A percentile compares a stretch with the other conserved stretches of the same genome.
These are phyloP conservation scores for Penicillium brasilianum DNA, from an alignment of 2,329 filamentous ascomycete species.

Conservation along the genomic window DNA sequence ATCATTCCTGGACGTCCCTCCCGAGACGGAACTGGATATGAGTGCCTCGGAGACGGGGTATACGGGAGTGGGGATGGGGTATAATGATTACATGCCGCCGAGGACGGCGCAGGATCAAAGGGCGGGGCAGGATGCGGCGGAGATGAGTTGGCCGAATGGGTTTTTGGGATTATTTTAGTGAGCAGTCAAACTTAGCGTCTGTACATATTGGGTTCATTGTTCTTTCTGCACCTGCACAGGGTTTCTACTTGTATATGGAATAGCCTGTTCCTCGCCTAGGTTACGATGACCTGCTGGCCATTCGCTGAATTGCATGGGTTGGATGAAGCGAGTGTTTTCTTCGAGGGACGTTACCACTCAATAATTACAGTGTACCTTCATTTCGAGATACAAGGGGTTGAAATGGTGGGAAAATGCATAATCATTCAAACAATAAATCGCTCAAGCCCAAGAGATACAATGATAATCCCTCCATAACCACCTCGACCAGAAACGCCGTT, in stretches of 20 bases:
- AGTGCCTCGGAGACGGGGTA: not conserved
- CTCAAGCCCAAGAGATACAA: constrained; percentile 9
- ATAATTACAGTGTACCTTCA: not conserved
- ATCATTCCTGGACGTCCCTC: constrained; percentile 23
- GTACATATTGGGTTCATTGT: not conserved
- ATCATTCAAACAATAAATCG: constrained; percentile 13
- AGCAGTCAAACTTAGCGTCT: not conserved
- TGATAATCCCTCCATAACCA: not conserved
- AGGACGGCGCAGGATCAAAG: constrained; percentile 8
- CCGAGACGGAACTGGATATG: not conserved
- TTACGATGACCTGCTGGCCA: not conserved
- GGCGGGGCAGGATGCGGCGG: constrained; percentile 1
- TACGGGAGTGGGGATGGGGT: constrained; percentile 6
- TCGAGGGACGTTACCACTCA: not conserved
- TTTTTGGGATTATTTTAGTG: constrained; percentile 29
- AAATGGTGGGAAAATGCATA: constrained; percentile 3
- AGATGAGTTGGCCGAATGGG: constrained; percentile 23
- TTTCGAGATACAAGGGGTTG: not conserved
- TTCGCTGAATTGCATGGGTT: not conserved
- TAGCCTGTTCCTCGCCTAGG: not conserved
- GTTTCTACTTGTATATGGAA: not conserved
- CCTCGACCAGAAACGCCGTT: constrained; percentile 1
- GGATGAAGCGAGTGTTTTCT: not conserved
- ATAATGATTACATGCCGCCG: constrained; percentile 13
- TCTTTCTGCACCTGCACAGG: not conserved